phyloP scores from a whole-genome alignment of 371 early-diverging fungal species.

The Rhizomucor pusillus region DNA sequence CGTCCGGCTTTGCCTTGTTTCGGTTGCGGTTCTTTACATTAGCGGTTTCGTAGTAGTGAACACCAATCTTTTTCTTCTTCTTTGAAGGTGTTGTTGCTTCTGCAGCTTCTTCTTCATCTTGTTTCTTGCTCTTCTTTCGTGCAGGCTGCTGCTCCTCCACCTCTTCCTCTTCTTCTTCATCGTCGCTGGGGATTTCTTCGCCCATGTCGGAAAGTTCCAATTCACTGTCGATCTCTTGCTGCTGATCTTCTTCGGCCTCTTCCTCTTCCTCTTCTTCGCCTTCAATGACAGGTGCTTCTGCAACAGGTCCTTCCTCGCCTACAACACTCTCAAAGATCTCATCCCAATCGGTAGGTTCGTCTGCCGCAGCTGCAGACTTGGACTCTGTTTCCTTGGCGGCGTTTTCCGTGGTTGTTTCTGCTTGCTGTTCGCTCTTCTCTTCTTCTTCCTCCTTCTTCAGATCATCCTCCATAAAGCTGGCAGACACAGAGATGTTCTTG shows the following conservation, averaged over 20 bases:
- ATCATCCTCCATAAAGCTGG: slow-evolving; percentile 78
- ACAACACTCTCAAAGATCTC: slow-evolving; percentile 84
- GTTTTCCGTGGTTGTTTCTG: slow-evolving; percentile 27
- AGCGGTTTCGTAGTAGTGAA: slow-evolving; percentile 84
- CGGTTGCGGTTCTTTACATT: slow-evolving; percentile 93
- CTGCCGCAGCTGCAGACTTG: slow-evolving; percentile 34
- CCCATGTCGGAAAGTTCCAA: slow-evolving; percentile 55
- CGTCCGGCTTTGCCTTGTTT: slow-evolving; percentile 72
- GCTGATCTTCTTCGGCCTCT: slow-evolving; percentile 31
- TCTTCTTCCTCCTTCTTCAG: slow-evolving; percentile 57
- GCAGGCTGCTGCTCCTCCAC: slow-evolving; percentile 15
- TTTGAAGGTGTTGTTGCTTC: slow-evolving; percentile 6
- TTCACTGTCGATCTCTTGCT: slow-evolving; percentile 57
- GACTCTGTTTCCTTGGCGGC: slow-evolving; percentile 42
- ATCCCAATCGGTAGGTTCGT: slow-evolving; percentile 81
- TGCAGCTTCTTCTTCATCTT: slow-evolving; percentile 28
- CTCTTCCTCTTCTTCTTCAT: slow-evolving; percentile 36
- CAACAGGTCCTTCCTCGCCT: slow-evolving; percentile 61
- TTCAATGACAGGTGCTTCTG: slow-evolving; percentile 25
- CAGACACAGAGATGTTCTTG: slow-evolving; percentile 77
- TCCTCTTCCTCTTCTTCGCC: slow-evolving; percentile 28
- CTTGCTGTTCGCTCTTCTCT: slow-evolving; percentile 49
- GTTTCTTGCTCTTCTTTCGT: slow-evolving; percentile 22
- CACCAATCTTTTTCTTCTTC: slow-evolving; percentile 53
- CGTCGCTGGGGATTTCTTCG: slow-evolving; percentile 27